These are phyloP conservation scores for Suillus hirtellus DNA, from an alignment of 768 basidiomycete species.

Conservation along the genomic window DNA sequence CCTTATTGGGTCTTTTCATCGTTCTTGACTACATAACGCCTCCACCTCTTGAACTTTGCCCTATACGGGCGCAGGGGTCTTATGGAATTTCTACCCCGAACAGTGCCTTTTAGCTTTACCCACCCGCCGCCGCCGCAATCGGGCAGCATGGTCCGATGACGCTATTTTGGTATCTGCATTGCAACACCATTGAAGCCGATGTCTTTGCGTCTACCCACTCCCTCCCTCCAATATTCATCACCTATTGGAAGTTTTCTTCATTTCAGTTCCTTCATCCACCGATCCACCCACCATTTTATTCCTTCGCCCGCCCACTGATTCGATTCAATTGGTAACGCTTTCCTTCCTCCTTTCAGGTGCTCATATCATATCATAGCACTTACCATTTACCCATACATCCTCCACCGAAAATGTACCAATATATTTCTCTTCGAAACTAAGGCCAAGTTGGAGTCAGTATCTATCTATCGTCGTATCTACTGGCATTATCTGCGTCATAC, in stretches of 20 bases:
- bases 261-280: not conserved
- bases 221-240: not conserved
- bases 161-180: not conserved
- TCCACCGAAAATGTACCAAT: not conserved
- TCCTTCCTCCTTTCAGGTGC: not conserved
- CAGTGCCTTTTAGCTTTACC: not conserved
- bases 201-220: not conserved
- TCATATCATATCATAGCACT: not conserved
- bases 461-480: not conserved
- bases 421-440: not conserved
- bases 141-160: not conserved
- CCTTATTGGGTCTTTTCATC: conserved; percentile 6
- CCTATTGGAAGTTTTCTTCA: not conserved
- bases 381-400: not conserved
- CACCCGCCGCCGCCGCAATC: not conserved
- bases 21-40: conserved; percentile 2
- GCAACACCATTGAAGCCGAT: not conserved
- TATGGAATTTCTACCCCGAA: not conserved
- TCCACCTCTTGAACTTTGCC: not conserved
- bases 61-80: not conserved
- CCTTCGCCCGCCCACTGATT: not conserved
- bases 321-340: not conserved
- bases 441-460: not conserved
- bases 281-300: not conserved
- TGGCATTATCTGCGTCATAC: not conserved